phyloP scores from a whole-genome alignment of 371 early-diverging fungal species.

The Dinochytrium kinnereticum region DNA sequence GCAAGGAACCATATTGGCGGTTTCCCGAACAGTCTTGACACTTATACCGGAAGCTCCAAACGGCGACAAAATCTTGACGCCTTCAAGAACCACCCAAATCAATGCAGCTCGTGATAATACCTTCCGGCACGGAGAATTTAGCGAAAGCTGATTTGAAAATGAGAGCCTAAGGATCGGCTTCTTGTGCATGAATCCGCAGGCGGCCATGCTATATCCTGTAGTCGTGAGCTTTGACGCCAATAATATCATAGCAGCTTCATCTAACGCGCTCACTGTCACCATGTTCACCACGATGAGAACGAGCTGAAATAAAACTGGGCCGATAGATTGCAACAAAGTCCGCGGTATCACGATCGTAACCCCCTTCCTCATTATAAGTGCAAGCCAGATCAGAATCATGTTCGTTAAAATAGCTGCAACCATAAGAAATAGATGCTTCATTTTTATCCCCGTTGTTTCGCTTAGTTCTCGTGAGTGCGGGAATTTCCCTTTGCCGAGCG shows the following conservation, averaged over 20 bases:
- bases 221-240: not conserved
- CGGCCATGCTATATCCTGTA: slow-evolving; percentile 33
- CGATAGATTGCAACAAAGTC: not conserved
- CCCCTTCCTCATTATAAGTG: not conserved
- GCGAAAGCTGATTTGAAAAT: slow-evolving; percentile 33
- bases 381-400: slow-evolving; percentile 10
- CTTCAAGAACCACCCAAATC: slow-evolving; percentile 30
- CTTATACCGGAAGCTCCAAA: slow-evolving; percentile 28
- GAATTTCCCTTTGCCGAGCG: slow-evolving; percentile 2
- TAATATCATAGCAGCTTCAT: not conserved
- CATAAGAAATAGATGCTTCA: slow-evolving; percentile 11
- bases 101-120: slow-evolving; percentile 16
- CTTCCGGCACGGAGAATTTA: slow-evolving; percentile 35
- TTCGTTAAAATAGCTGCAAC: slow-evolving; percentile 17
- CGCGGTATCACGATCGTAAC: not conserved
- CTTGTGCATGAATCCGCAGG: slow-evolving; percentile 39
- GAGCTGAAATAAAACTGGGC: slow-evolving; percentile 28
- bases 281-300: slow-evolving; percentile 32
- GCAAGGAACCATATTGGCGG: slow-evolving; percentile 11
- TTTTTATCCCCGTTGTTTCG: slow-evolving; percentile 29
- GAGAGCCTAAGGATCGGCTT: slow-evolving; percentile 16
- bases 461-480: slow-evolving; percentile 36
- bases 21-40: not conserved
- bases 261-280: slow-evolving; percentile 22
- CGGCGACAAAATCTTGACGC: slow-evolving; percentile 25